Evolutionary conservation across 140 eudicot species (phyloP), one percentile per base, ranked within the genome.

Genomic region (Senecio squalidus): DNA sequence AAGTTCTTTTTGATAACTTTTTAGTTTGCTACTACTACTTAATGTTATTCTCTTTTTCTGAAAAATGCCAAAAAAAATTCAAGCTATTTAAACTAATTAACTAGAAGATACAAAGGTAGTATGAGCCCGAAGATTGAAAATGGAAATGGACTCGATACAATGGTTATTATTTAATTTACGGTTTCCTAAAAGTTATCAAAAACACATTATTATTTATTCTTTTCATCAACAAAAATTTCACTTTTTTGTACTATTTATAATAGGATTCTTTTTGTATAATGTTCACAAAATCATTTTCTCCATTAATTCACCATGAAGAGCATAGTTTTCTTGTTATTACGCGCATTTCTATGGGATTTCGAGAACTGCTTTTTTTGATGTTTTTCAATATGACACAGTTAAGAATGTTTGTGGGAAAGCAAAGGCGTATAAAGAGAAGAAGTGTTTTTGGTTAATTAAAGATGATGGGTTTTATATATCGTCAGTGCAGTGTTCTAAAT

Each of bases 401-500:
- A 39, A 5, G n/a, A 39, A 14, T 0, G 4, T 9, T 39, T 13
- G 18, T 18, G 15, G 13, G 8, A 40, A n/a, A 14, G 8, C 46
- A 14, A 39, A 39, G 18, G 3, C 46, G 7, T 39, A 39, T 40
- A 1, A 8, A 40, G 15, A 14, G 3, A 18, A 6, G 18, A 45
- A 20, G 2, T 28, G 59, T 28, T 9, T 25, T 3, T 52, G 38
- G 39, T 13, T 26, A 11, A 23, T 27, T 30, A 26, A n/a, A 52
- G 58, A 52, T 20, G 58, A 52, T 15, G 58, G 40, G 18, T 52
- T 52, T 17, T 53, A 53, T 14, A n/a, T n/a, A n/a, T 6, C 18
- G 13, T 6, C 11, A 8, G 13, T 10, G 11, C 13, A 45, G n/a
- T n/a, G n/a, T n/a, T n/a, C n/a, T n/a, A n/a, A n/a, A n/a, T n/a